phyloP scores from a whole-genome alignment of 2,329 filamentous ascomycete species.

The Atkinsonella texensis region DNA sequence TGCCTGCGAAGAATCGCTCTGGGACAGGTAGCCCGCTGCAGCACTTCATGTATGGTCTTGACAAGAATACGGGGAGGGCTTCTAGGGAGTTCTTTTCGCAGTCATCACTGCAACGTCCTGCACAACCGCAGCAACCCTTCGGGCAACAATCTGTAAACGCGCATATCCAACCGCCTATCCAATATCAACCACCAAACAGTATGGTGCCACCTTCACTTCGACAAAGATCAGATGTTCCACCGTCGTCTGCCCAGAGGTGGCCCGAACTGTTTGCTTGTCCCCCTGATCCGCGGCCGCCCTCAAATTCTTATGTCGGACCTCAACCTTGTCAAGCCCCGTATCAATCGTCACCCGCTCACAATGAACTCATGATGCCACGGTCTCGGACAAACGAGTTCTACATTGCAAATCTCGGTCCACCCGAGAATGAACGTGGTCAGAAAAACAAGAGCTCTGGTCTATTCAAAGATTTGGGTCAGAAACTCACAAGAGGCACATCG shows the following conservation, averaged over 20 bases:
- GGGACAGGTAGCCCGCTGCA: constrained; percentile 20
- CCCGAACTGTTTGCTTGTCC: constrained; percentile 31
- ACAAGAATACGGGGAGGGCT: constrained; percentile 38
- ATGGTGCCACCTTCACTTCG: background rate
- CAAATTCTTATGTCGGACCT: constrained; percentile 6
- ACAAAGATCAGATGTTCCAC: constrained; percentile 28
- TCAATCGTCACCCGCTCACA: constrained; percentile 8
- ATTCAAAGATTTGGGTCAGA: constrained; percentile 40
- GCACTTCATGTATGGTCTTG: constrained; percentile 26
- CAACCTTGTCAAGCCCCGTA: constrained; percentile 10
- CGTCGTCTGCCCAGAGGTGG: constrained; percentile 38
- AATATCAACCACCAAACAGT: background rate
- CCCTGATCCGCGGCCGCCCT: constrained; percentile 3
- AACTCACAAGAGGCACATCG: constrained; percentile 24
- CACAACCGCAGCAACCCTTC: background rate
- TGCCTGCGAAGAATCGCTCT: constrained; percentile 19
- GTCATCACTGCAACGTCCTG: constrained; percentile 11
- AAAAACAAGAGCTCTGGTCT: constrained; percentile 29
- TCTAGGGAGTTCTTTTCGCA: constrained; percentile 7
- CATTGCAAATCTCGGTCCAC: constrained; percentile 23
- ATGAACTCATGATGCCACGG: constrained; percentile 23
- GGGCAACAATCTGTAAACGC: background rate
- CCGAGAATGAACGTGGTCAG: constrained; percentile 23
- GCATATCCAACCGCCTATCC: background rate
- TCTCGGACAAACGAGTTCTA: constrained; percentile 28